Conservation (phyloP, 192 early-diverging fungal species). For the Geranomyces michiganensis region DNA sequence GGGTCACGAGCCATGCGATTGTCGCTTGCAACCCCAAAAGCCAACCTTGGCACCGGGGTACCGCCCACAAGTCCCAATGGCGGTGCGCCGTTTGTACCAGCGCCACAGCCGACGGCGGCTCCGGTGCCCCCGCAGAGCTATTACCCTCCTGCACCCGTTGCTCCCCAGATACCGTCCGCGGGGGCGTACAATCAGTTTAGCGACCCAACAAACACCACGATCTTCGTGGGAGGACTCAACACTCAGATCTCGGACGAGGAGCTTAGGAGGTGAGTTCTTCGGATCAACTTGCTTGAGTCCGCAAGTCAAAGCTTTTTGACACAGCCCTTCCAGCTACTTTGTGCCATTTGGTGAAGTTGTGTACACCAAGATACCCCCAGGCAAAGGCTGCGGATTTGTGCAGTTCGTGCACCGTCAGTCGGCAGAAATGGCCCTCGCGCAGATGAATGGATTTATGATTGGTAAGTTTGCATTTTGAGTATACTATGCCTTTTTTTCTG, state of each 20-base stretch:
- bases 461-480: slow-evolving; percentile 43
- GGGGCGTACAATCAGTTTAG: slow-evolving; percentile 12
- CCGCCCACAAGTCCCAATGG: background rate
- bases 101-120: background rate
- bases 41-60: background rate
- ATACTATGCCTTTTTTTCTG: no score
- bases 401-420: slow-evolving; percentile 78
- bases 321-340: slow-evolving; percentile 62
- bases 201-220: slow-evolving; percentile 93
- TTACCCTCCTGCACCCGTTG: slow-evolving; percentile 14
- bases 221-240: slow-evolving; percentile 94
- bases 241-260: slow-evolving; percentile 86
- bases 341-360: slow-evolving; percentile 87
- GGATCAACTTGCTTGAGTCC: no score
- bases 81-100: background rate
- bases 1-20: slow-evolving; percentile 91
- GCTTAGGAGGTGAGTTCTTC: slow-evolving; percentile 56
- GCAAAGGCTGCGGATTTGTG: slow-evolving; percentile 96
- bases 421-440: slow-evolving; percentile 88
- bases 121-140: slow-evolving; percentile 5
- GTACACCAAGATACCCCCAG: slow-evolving; percentile 92
- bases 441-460: slow-evolving; percentile 87
- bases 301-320: no score
- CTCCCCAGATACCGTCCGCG: slow-evolving; percentile 7
- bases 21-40: slow-evolving; percentile 78